A percentile compares a stretch with the other conserved stretches of the same genome.
Conservation (phyloP, 2,329 filamentous ascomycete genomes). For the Tympanopsis confertula region DNA sequence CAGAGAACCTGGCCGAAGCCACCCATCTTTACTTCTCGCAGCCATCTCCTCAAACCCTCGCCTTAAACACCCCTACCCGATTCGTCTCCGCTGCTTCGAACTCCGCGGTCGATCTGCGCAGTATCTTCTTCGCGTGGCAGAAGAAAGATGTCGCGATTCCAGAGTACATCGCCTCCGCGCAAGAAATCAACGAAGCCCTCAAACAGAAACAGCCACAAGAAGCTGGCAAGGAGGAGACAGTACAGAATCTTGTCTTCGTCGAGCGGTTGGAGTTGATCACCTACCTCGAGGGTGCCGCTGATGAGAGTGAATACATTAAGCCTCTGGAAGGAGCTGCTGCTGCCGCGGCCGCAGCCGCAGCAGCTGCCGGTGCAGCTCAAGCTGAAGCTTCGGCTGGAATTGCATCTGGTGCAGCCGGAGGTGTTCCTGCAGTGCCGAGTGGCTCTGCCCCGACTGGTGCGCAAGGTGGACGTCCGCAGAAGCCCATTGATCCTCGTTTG, state of each 20-base stretch:
- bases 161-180: constrained; percentile 79
- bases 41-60: constrained; percentile 47
- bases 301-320: constrained; percentile 88
- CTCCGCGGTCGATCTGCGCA: constrained; percentile 71
- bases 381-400: constrained; percentile 27
- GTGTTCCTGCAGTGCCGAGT: constrained; percentile 19
- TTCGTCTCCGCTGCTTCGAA: constrained; percentile 64
- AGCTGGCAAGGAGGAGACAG: constrained; percentile 48
- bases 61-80: constrained; percentile 66
- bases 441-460: constrained; percentile 27
- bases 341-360: constrained; percentile 30
- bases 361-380: constrained; percentile 16
- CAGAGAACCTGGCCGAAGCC: constrained; percentile 53
- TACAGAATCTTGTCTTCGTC: constrained; percentile 83
- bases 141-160: constrained; percentile 84
- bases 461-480: constrained; percentile 42
- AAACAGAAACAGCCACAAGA: constrained; percentile 32
- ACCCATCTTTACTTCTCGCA: constrained; percentile 65
- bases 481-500: constrained; percentile 67
- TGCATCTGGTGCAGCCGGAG: constrained; percentile 33
- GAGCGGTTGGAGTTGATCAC: constrained; percentile 85
- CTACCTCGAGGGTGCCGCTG: constrained; percentile 81
- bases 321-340: constrained; percentile 48
- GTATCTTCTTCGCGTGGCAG: constrained; percentile 91
- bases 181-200: constrained; percentile 59